Evolutionary conservation across 805 yeast genomes (phyloP).

Genomic region (Kazachstania taianensis): DNA sequence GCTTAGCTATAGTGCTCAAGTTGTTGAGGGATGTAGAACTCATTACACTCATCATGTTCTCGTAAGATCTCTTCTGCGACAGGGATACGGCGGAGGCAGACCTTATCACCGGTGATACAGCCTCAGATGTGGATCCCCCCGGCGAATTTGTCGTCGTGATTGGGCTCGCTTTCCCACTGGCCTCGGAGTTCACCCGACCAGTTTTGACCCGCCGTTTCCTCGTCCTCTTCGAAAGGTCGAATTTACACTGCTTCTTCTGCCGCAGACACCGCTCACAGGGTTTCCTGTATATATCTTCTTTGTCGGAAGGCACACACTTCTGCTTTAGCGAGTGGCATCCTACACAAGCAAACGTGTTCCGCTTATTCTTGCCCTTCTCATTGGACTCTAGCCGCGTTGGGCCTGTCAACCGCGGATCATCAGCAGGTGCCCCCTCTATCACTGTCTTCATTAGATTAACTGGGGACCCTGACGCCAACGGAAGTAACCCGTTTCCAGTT

Average conservation of each 20-base stretch:
- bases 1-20: too few relatives aligned
- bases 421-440: slow-evolving; percentile 17
- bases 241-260: slow-evolving; percentile 53
- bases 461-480: neutral
- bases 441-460: slow-evolving; percentile 2
- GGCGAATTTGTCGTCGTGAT: too few relatives aligned
- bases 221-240: slow-evolving; percentile 51
- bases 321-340: slow-evolving; percentile 74
- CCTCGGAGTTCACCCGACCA: neutral
- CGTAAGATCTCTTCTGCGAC: slow-evolving; percentile 2
- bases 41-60: too few relatives aligned
- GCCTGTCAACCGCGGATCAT: slow-evolving; percentile 16
- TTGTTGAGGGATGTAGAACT: too few relatives aligned
- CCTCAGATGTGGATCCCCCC: too few relatives aligned
- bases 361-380: slow-evolving; percentile 21
- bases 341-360: slow-evolving; percentile 29
- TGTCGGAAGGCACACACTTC: slow-evolving; percentile 60
- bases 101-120: too few relatives aligned
- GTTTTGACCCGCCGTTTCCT: slow-evolving; percentile 34
- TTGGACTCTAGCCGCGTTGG: slow-evolving; percentile 17
- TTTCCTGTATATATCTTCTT: slow-evolving; percentile 39
- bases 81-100: too few relatives aligned
- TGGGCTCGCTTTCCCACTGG: too few relatives aligned
- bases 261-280: slow-evolving; percentile 69
- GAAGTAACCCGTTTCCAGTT: neutral